These are phyloP conservation scores for Zygoascus tannicola DNA, from an alignment of 805 yeast genomes.

Conservation along the genomic window DNA sequence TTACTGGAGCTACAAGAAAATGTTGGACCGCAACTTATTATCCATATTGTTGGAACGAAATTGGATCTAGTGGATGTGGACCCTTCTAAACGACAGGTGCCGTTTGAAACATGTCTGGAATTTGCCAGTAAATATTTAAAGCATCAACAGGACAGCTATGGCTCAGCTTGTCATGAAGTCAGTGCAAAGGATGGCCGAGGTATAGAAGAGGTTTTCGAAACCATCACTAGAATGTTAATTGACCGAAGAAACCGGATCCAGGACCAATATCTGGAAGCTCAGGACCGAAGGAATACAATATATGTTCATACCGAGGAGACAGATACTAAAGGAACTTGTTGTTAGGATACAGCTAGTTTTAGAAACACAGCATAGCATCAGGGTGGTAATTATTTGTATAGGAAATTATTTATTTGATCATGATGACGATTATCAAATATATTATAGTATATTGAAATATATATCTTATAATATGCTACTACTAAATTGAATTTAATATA, in stretches of 20 bases:
- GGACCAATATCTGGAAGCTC: conserved; percentile 12
- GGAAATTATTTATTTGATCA: too few species aligned
- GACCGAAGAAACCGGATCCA: conserved; percentile 14
- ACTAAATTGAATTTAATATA: too few species aligned
- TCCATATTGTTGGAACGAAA: conserved; percentile 30
- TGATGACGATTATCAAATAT: too few species aligned
- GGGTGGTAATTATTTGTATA: too few species aligned
- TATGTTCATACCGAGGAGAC: conserved; percentile 24
- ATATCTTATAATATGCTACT: too few species aligned
- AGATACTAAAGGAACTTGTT: conserved; percentile 17
- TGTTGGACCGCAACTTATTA: conserved; percentile 23
- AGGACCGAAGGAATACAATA: conserved; percentile 17
- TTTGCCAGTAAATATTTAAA: conserved; percentile 24
- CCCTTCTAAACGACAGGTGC: conserved; percentile 27
- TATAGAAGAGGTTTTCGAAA: conserved; percentile 28
- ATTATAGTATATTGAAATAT: too few species aligned
- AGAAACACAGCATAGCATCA: too few species aligned
- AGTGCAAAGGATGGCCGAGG: conserved; percentile 30
- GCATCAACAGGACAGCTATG: conserved; percentile 9
- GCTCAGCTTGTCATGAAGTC: conserved; percentile 25
- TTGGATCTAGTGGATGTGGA: conserved; percentile 27
- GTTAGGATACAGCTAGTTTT: too few species aligned
- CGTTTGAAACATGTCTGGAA: conserved; percentile 27
- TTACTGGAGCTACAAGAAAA: conserved; percentile 25
- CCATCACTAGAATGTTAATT: conserved; percentile 24